phyloP scores from a whole-genome alignment of 2,329 filamentous ascomycete genomes.

The Colletotrichum siamense region DNA sequence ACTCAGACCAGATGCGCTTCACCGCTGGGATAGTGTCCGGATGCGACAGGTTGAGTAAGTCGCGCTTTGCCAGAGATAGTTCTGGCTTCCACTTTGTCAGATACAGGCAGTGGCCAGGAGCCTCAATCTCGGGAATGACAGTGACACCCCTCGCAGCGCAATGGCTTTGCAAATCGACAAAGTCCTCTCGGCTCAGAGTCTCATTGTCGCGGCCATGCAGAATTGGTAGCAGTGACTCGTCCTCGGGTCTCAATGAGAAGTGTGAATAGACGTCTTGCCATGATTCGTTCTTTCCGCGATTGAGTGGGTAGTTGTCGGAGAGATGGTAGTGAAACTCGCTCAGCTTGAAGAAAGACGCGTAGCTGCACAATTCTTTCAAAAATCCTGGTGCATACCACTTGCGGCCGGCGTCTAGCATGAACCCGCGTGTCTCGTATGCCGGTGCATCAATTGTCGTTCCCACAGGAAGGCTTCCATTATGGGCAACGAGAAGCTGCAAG shows the following conservation, averaged over 20 bases:
- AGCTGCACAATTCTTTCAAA: slow-evolving; percentile 48
- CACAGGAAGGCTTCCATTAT: slow-evolving; percentile 32
- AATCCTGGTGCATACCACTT: slow-evolving; percentile 33
- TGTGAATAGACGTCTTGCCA: slow-evolving; percentile 51
- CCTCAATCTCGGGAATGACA: slow-evolving; percentile 60
- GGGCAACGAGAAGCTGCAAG: slow-evolving; percentile 40
- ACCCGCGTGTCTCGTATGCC: slow-evolving; percentile 48
- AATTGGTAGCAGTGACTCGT: slow-evolving; percentile 24
- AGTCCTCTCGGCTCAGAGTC: slow-evolving; percentile 35
- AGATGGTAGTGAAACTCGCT: slow-evolving; percentile 55
- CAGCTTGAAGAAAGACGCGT: slow-evolving; percentile 52
- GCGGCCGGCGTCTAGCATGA: slow-evolving; percentile 37
- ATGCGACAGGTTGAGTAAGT: slow-evolving; percentile 57
- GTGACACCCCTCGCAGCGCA: slow-evolving; percentile 58
- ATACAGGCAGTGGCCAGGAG: slow-evolving; percentile 56
- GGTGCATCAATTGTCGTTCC: slow-evolving; percentile 42
- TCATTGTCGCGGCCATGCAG: slow-evolving; percentile 29
- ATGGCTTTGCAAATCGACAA: slow-evolving; percentile 52
- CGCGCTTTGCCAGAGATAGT: slow-evolving; percentile 49
- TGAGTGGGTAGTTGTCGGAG: slow-evolving; percentile 54
- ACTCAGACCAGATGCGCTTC: slow-evolving; percentile 55
- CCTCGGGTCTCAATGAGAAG: slow-evolving; percentile 42
- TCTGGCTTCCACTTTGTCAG: slow-evolving; percentile 63
- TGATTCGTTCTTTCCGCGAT: slow-evolving; percentile 49
- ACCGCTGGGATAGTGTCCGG: slow-evolving; percentile 56